These are phyloP conservation scores for Alnus rubra DNA, from an alignment of 306 rosid species.

Conservation along the genomic window DNA sequence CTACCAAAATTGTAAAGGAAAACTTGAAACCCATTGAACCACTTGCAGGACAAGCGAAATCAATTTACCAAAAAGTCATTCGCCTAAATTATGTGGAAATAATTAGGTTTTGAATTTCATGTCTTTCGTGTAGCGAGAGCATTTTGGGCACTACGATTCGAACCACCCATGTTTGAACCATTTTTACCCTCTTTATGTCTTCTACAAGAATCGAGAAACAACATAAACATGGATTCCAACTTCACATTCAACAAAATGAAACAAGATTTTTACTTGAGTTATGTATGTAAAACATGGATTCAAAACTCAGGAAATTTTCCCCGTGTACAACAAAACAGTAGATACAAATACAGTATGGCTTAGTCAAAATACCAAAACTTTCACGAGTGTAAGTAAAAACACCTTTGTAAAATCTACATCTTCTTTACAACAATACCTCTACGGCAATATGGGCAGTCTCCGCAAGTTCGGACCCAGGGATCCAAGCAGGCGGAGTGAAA, in stretches of 20 bases:
- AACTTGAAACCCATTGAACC: too few relatives aligned
- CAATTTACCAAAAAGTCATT: too few relatives aligned
- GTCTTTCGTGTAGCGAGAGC: too few relatives aligned
- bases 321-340: background rate
- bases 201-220: background rate
- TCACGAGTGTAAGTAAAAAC: background rate
- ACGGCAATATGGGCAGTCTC: constrained; percentile 87
- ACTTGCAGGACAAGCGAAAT: too few relatives aligned
- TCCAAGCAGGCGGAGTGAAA: constrained; percentile 75
- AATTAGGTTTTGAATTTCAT: too few relatives aligned
- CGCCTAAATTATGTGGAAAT: too few relatives aligned
- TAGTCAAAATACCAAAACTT: constrained; percentile 16
- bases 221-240: background rate
- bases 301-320: background rate
- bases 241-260: background rate
- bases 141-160: too few relatives aligned
- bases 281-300: background rate
- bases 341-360: background rate
- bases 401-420: constrained; percentile 3
- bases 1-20: too few relatives aligned
- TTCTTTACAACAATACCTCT: constrained; percentile 41
- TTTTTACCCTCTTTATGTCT: too few relatives aligned
- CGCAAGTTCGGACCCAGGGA: constrained; percentile 77
- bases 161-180: too few relatives aligned
- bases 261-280: background rate